Percentiles rank a stretch among this genome's conserved stretches.
Evolutionary conservation across 2,329 filamentous ascomycete species (phyloP).

Genomic region (Calycina marina): DNA sequence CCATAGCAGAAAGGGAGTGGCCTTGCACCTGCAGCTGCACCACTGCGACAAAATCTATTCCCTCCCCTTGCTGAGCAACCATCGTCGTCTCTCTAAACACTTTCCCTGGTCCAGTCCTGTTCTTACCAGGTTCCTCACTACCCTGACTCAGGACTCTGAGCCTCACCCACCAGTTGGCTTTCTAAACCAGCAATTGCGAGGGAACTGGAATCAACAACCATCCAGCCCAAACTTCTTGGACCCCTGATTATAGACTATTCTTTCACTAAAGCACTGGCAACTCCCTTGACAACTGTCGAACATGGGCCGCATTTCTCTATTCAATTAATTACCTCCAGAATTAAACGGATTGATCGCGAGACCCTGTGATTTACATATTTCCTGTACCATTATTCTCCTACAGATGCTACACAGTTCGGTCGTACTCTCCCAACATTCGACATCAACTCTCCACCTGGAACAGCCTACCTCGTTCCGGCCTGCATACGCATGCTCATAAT

Average conservation of each 20-base stretch:
- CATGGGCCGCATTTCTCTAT: background rate
- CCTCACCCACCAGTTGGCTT: background rate
- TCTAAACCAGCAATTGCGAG: too few relatives aligned
- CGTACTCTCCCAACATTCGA: slow-evolving; percentile 4
- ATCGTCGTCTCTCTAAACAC: too few relatives aligned
- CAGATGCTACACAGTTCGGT: slow-evolving; percentile 9
- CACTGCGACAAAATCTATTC: too few relatives aligned
- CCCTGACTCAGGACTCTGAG: background rate
- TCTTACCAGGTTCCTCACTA: too few relatives aligned
- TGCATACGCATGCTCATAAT: slow-evolving; percentile 7
- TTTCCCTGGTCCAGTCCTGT: too few relatives aligned
- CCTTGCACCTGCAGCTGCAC: too few relatives aligned
- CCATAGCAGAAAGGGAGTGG: too few relatives aligned
- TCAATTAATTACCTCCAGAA: background rate
- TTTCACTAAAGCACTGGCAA: too few relatives aligned
- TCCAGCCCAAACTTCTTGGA: too few relatives aligned
- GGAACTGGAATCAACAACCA: too few relatives aligned
- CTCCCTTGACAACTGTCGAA: background rate
- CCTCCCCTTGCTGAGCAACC: too few relatives aligned
- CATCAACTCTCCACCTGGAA: slow-evolving; percentile 15
- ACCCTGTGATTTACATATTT: slow-evolving; percentile 5
- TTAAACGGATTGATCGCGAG: slow-evolving; percentile 3
- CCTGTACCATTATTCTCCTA: slow-evolving; percentile 9
- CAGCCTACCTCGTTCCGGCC: slow-evolving; percentile 16
- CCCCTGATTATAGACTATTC: too few relatives aligned